Evolutionary conservation across 139 green algal genomes (phyloP).

Genomic region (Desmodesmus armatus): DNA sequence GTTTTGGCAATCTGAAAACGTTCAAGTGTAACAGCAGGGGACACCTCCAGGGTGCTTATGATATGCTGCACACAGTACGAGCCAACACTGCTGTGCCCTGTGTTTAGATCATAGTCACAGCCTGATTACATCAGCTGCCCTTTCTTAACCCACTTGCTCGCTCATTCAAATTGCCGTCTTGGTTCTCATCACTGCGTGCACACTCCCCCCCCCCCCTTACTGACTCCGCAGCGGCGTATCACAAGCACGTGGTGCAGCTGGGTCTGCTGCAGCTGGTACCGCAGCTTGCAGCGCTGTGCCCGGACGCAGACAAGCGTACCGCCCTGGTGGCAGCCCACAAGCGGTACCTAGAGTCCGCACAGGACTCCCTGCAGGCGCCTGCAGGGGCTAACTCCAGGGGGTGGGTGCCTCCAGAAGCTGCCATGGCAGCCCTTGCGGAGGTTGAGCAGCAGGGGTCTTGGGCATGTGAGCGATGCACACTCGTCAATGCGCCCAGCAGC

Average conservation of each 20-base stretch:
- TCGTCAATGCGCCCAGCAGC: constrained; percentile 61
- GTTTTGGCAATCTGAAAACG: no score
- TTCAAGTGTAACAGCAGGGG: no score
- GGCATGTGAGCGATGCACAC: constrained; percentile 66
- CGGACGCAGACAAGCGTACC: constrained; percentile 55
- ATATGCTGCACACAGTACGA: no score
- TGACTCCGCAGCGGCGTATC: constrained; percentile 23
- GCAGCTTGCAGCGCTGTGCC: constrained; percentile 78
- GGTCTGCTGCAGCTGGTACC: constrained; percentile 69
- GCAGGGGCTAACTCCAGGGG: constrained; percentile 42
- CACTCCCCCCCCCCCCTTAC: not conserved
- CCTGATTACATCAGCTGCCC: no score
- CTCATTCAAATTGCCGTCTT: no score
- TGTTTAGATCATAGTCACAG: no score
- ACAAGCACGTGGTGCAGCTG: constrained; percentile 49
- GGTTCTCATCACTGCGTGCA: no score
- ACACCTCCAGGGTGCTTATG: no score
- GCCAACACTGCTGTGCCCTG: no score
- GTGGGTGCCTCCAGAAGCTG: constrained; percentile 81
- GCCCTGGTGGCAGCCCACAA: constrained; percentile 72
- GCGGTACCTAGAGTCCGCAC: constrained; percentile 47
- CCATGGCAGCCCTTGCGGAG: constrained; percentile 58
- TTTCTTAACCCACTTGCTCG: no score
- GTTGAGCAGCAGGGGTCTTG: constrained; percentile 59
- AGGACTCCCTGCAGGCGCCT: constrained; percentile 28